These are phyloP conservation scores for Aspergillus steynii DNA, from an alignment of 495 filamentous ascomycete species.

Conservation along the genomic window DNA sequence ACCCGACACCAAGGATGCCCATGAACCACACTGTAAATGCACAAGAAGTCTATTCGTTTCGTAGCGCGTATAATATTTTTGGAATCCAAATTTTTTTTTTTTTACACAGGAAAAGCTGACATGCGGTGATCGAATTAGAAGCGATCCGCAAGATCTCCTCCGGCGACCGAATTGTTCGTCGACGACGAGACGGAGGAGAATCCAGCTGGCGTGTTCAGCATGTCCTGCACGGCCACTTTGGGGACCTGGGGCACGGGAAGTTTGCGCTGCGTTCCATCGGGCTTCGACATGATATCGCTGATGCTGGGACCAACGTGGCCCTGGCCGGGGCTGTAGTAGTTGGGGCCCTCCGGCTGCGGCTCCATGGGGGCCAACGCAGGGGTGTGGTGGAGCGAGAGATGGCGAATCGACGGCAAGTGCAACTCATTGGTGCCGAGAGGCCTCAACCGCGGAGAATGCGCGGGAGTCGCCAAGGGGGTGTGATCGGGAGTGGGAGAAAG, in stretches of 20 bases:
- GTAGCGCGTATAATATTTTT: slow-evolving; percentile 36
- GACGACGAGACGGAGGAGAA: slow-evolving; percentile 59
- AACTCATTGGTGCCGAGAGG: slow-evolving; percentile 70
- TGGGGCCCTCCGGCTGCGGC: slow-evolving; percentile 61
- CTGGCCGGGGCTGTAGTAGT: slow-evolving; percentile 56
- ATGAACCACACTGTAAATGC: slow-evolving; percentile 40
- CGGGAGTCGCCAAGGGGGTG: slow-evolving; percentile 92
- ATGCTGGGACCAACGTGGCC: slow-evolving; percentile 69
- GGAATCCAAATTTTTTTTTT: slow-evolving; percentile 14
- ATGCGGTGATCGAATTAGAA: slow-evolving; percentile 25
- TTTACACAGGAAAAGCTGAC: slow-evolving; percentile 12
- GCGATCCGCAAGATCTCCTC: slow-evolving; percentile 41
- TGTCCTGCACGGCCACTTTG: slow-evolving; percentile 85
- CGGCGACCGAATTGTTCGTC: slow-evolving; percentile 48
- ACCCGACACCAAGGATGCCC: slow-evolving; percentile 30
- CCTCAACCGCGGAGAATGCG: slow-evolving; percentile 88
- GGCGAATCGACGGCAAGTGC: slow-evolving; percentile 84
- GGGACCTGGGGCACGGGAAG: slow-evolving; percentile 89
- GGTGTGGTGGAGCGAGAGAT: slow-evolving; percentile 82
- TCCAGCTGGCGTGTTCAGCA: slow-evolving; percentile 66
- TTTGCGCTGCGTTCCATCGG: slow-evolving; percentile 86
- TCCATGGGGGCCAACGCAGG: slow-evolving; percentile 93
- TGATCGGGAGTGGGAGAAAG: slow-evolving; percentile 95
- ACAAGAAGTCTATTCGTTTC: slow-evolving; percentile 49
- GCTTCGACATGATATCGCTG: slow-evolving; percentile 86